Evolutionary conservation across 257 asterid species (phyloP), one percentile per base, ranked within the genome.

Genomic region (Nicotiana tomentosiformis): DNA sequence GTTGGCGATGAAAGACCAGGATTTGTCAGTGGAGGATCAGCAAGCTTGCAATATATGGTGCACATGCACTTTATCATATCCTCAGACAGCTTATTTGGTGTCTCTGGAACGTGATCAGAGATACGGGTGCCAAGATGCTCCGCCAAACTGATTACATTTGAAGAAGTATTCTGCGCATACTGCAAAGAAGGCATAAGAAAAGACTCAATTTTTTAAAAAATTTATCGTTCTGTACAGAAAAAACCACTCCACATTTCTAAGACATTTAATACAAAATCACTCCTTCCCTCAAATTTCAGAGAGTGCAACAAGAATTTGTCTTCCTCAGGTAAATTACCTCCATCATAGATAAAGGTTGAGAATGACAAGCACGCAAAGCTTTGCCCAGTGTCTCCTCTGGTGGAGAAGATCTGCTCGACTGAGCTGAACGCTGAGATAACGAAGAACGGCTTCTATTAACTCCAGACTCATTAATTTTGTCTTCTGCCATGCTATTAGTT

Each of bases 11-110:
- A 89, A 60, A 90, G 92, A 86, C 98, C 93, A 3, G 84, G 90
- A 84, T 91, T 90, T 20, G 92, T 79, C 82, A 86, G 87, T 46
- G 94, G 91, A 10, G 98, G 97, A 84, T 95, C 96, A 29, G 98
- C 88, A 72, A 97, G 97, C 91, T 91, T 97, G 96, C 92, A 91
- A 82, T 92, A 97, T 84, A 97, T 92, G 61, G 89, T 86, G 86
- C 92, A 90, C 93, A 97, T 93, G 90, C 97, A 97, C 88, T 90
- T 97, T 56, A 97, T 90, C 98, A 97, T 97, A 33, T 97, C 99
- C 90, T 97, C 98, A 11, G 99, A 95, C 66, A 97, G 91, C 86
- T 84, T 92, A 87, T 91, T 97, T 6, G 98, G 98, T 39, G 98
- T 88, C 58, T 91, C 98, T 10, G 91, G 92, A 83, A 93, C 60